Evolutionary conservation across 2,329 filamentous ascomycete genomes (phyloP).

Genomic region (Stagonosporopsis rhizophila): DNA sequence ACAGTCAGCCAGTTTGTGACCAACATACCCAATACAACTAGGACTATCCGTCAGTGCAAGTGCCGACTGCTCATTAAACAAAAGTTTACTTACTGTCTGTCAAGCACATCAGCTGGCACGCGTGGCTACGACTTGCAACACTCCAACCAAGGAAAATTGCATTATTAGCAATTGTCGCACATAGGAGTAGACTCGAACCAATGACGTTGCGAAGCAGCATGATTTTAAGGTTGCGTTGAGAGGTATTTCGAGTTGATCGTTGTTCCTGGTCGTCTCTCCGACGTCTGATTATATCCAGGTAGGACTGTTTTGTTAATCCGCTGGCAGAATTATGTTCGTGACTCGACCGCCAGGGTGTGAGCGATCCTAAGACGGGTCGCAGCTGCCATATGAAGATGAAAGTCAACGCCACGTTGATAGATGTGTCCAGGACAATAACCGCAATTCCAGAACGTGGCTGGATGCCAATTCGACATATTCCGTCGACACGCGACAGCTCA

Average conservation of each 20-base stretch:
- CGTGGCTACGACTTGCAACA: conserved; percentile 43
- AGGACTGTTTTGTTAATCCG: neutral
- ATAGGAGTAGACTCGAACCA: conserved; percentile 42
- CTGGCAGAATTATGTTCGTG: neutral
- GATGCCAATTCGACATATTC: conserved; percentile 47
- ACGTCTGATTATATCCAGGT: neutral
- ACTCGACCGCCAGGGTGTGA: neutral
- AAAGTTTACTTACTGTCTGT: conserved; percentile 45
- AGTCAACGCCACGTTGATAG: conserved; percentile 45
- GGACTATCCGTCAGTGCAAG: neutral
- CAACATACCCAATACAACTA: conserved; percentile 30
- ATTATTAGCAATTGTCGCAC: conserved; percentile 47
- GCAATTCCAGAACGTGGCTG: conserved; percentile 37
- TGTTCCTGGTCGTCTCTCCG: neutral
- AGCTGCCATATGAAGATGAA: conserved; percentile 46
- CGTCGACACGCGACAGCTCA: conserved; percentile 33
- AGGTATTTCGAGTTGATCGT: neutral
- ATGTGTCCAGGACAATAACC: conserved; percentile 44
- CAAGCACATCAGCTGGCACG: conserved; percentile 48
- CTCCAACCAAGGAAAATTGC: conserved; percentile 35
- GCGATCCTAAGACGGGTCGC: conserved; percentile 27
- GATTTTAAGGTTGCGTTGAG: conserved; percentile 21
- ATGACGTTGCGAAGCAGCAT: conserved; percentile 35
- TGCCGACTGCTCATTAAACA: neutral
- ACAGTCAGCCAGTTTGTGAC: conserved; percentile 30